Percentiles rank a stretch among this genome's conserved stretches.
Conservation (phyloP, 768 basidiomycete species). For the Crepidotus variabilis region DNA sequence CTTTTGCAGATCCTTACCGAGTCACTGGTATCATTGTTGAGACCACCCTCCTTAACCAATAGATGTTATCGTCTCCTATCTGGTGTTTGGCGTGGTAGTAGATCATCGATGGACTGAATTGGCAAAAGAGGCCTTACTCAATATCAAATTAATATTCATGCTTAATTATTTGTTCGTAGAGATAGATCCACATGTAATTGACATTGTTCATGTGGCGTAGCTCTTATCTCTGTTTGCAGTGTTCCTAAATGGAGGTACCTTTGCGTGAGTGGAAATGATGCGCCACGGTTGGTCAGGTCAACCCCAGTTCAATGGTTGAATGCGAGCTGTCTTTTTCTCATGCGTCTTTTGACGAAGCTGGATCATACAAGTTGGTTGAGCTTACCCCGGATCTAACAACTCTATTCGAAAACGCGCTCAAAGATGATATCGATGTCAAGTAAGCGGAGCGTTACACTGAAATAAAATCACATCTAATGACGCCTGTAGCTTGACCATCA, state of each 20-base stretch:
- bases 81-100: not conserved
- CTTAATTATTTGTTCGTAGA: too few relatives aligned
- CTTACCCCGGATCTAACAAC: conserved; percentile 66
- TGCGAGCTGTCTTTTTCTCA: conserved; percentile 51
- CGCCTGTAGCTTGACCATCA: conserved; percentile 62
- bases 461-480: conserved; percentile 10
- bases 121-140: not conserved
- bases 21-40: conserved; percentile 88
- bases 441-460: not conserved
- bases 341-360: conserved; percentile 41
- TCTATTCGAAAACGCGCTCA: conserved; percentile 51
- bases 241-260: not conserved
- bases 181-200: too few relatives aligned
- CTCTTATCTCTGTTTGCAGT: not conserved
- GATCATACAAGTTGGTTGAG: conserved; percentile 68
- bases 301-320: conserved; percentile 33
- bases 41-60: conserved; percentile 66
- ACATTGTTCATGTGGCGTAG: not conserved
- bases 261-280: not conserved
- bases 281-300: not conserved
- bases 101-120: not conserved
- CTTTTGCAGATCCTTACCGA: conserved; percentile 79
- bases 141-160: too few relatives aligned
- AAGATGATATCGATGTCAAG: conserved; percentile 22
- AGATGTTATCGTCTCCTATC: not conserved